Evolutionary conservation across 768 basidiomycete species (phyloP).

Genomic region (Mycena vitilis): DNA sequence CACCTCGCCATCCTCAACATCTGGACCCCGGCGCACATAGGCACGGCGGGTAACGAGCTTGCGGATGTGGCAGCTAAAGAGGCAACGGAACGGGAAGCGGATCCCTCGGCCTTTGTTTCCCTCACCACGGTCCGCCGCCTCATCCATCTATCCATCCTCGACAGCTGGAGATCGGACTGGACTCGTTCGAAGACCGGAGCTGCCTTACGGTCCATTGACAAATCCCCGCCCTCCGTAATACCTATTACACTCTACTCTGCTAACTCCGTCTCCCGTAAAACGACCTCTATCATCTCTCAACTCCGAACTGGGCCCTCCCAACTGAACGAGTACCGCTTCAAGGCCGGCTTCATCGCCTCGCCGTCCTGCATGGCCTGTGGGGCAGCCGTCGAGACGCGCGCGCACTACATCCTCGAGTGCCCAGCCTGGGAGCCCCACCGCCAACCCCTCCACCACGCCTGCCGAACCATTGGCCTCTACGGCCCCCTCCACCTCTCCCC

Average conservation of each 20-base stretch:
- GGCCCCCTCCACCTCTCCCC: neutral
- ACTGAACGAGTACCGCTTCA: neutral
- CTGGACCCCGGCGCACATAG: neutral
- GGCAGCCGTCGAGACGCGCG: neutral
- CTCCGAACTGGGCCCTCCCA: neutral
- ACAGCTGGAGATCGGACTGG: neutral
- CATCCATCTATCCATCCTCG: neutral
- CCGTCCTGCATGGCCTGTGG: neutral
- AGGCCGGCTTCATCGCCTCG: neutral
- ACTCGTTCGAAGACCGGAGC: neutral
- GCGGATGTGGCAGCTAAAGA: neutral
- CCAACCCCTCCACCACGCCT: neutral
- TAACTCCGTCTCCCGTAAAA: neutral
- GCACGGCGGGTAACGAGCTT: neutral
- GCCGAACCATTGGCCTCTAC: neutral
- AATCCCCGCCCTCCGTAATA: neutral
- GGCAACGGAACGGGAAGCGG: too few relatives aligned
- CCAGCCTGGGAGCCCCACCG: neutral
- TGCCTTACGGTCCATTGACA: neutral
- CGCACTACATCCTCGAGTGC: neutral
- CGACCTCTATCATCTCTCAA: conserved; percentile 2
- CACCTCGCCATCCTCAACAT: neutral
- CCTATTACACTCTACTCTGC: neutral
- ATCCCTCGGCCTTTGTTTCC: neutral
- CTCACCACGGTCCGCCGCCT: neutral